Base-by-base conservation (phyloP, 768 basidiomycete species). In the Boletus patriciae region DNA sequence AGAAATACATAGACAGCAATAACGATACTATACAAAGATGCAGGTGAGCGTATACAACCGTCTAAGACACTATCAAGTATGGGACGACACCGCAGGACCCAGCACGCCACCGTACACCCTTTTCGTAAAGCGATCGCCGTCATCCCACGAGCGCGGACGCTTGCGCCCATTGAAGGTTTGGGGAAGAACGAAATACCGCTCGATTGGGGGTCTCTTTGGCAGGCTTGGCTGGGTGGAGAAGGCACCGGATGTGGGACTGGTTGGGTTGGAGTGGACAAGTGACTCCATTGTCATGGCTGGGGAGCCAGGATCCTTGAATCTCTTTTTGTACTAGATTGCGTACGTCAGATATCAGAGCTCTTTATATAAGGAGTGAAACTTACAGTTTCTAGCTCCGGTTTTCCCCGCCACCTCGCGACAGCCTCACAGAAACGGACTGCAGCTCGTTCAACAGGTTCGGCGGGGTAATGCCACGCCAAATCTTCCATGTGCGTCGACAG, bases 341-440 rank as follows among this genome's bases (percentile, higher is more conserved):
- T 70, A 67, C 60, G 65, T 64, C 66, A 60, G 66, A 57, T 44
- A 64, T 62, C 50, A 57, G 34, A 59, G 52, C 50, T 29, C 21
- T 13, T 33, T n/a, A n/a, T 36, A 16, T 25, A 49, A 29, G 10
- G 16, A 38, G 36, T 48, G 53, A 50, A 51, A 41, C 72, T 53
- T 60, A 90, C 89, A 4, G 85, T 87, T 72, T 90, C 88, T 9
- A 94, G 79, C 62, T 93, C 92, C 37, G 91, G 91, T 66, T 87
- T 89, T 3, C 91, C 91, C 62, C 90, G 76, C 92, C 91, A 94
- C 50, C 81, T 82, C 2, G 88, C 84, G 43, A 93, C 79, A 36
- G 89, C 89, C 66, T 94, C 91, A 65, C 86, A 91, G 65, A 90
- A 94, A 48, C 89, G 77, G 6, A 91, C 77, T 0, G 88, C 84